A percentile compares a stretch with the other conserved stretches of the same genome.
phyloP scores from a whole-genome alignment of 2,329 filamentous ascomycete species.

The Penicillium sp. region DNA sequence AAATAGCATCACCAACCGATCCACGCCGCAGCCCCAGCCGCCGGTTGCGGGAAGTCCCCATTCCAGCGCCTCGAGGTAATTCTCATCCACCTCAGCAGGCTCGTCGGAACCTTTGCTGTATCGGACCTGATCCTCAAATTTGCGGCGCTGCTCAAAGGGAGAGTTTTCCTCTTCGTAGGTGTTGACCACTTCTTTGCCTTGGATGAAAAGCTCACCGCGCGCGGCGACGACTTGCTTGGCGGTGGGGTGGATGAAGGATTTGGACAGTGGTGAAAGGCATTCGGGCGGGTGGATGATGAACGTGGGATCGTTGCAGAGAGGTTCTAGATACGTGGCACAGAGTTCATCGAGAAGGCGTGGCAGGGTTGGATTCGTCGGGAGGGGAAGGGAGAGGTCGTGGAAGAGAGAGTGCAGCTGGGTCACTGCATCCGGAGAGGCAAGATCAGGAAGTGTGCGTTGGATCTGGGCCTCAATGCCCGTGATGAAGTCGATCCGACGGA shows the following conservation, averaged over 20 bases:
- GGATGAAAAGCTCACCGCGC: constrained; percentile 77
- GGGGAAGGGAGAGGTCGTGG: constrained; percentile 41
- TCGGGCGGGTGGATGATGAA: constrained; percentile 89
- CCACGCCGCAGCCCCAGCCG: constrained; percentile 91
- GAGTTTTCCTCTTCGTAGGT: constrained; percentile 99
- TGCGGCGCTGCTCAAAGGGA: constrained; percentile 75
- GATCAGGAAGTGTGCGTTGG: constrained; percentile 59
- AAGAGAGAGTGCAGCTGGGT: constrained; percentile 54
- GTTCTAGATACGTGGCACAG: constrained; percentile 70
- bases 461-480: constrained; percentile 67
- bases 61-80: constrained; percentile 76
- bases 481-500: constrained; percentile 71
- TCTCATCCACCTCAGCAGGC: constrained; percentile 60
- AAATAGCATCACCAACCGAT: constrained; percentile 87
- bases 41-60: constrained; percentile 92
- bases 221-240: constrained; percentile 70
- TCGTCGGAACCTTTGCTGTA: constrained; percentile 46
- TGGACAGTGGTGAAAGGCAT: constrained; percentile 84
- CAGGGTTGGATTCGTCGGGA: constrained; percentile 52
- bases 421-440: constrained; percentile 51
- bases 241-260: constrained; percentile 67
- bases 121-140: constrained; percentile 61
- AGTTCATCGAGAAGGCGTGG: constrained; percentile 76
- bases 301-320: constrained; percentile 63
- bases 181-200: constrained; percentile 78